These are phyloP conservation scores for Gleditsia sinensis DNA, from an alignment of 306 rosid genomes.

Conservation along the genomic window DNA sequence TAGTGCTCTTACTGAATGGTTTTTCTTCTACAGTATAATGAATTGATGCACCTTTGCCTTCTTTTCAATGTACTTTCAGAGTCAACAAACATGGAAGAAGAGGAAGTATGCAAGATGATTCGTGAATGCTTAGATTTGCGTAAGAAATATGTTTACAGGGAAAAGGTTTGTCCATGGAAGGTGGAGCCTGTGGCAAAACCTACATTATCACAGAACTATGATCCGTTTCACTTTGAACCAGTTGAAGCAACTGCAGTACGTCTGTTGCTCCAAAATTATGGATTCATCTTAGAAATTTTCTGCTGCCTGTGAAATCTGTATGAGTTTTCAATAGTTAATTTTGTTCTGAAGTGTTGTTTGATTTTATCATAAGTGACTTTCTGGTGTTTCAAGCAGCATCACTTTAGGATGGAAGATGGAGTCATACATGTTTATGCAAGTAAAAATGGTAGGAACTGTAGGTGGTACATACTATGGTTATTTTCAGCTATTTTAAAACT, in stretches of 20 bases:
- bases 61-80: slow-evolving; percentile 30
- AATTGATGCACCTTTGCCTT: slow-evolving; percentile 22
- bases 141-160: slow-evolving; percentile 51
- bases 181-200: slow-evolving; percentile 28
- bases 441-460: slow-evolving; percentile 2
- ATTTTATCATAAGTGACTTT: background rate
- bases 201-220: slow-evolving; percentile 24
- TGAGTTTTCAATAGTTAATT: background rate
- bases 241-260: slow-evolving; percentile 50
- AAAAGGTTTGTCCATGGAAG: slow-evolving; percentile 42
- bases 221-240: slow-evolving; percentile 51
- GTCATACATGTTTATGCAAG: background rate
- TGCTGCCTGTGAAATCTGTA: background rate
- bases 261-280: background rate
- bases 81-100: slow-evolving; percentile 44
- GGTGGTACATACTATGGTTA: slow-evolving; percentile 1
- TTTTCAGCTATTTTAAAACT: background rate
- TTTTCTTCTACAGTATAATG: background rate
- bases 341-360: background rate
- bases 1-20: background rate
- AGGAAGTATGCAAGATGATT: slow-evolving; percentile 51
- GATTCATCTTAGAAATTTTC: background rate
- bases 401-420: background rate
- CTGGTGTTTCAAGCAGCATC: background rate
- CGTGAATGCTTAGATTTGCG: slow-evolving; percentile 52